phyloP scores from a whole-genome alignment of 495 filamentous ascomycete species.

The Hypoxylon intermedium region DNA sequence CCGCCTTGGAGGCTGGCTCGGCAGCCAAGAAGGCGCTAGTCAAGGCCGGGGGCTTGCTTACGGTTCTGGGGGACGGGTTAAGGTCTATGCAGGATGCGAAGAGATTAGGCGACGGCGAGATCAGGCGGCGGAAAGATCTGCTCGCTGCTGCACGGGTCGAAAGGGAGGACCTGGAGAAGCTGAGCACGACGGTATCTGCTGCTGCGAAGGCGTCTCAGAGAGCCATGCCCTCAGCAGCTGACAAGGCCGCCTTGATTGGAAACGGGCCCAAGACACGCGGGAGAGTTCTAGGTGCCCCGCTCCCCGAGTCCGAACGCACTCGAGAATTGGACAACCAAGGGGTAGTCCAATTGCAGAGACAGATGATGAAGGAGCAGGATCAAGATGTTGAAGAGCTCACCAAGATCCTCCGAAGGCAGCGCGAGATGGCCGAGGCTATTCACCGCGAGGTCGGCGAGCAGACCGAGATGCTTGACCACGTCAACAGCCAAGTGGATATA shows the following conservation, averaged over 20 bases:
- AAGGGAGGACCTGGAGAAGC: constrained; percentile 81
- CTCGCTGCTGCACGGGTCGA: constrained; percentile 80
- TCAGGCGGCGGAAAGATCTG: constrained; percentile 80
- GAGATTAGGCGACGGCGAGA: constrained; percentile 82
- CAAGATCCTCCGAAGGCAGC: constrained; percentile 78
- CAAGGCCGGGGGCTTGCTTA: constrained; percentile 71
- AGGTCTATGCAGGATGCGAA: constrained; percentile 54
- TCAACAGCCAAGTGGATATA: constrained; percentile 78
- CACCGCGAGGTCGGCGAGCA: constrained; percentile 85
- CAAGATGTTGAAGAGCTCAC: constrained; percentile 75
- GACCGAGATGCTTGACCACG: constrained; percentile 76
- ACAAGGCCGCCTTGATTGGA: constrained; percentile 48
- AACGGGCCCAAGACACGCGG: constrained; percentile 49
- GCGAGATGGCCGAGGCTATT: constrained; percentile 84
- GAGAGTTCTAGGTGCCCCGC: constrained; percentile 76
- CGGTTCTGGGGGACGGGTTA: constrained; percentile 74
- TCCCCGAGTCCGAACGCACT: constrained; percentile 85
- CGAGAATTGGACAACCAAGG: constrained; percentile 90
- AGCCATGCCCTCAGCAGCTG: constrained; percentile 34
- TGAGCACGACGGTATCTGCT: constrained; percentile 74
- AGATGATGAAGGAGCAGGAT: constrained; percentile 88
- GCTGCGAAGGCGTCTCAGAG: constrained; percentile 34
- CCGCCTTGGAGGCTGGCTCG: constrained; percentile 71
- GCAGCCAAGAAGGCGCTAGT: constrained; percentile 83
- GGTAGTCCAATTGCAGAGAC: constrained; percentile 81